Base-by-base conservation (phyloP, 805 yeast genomes). In the Scheffersomyces amazonensis region DNA sequence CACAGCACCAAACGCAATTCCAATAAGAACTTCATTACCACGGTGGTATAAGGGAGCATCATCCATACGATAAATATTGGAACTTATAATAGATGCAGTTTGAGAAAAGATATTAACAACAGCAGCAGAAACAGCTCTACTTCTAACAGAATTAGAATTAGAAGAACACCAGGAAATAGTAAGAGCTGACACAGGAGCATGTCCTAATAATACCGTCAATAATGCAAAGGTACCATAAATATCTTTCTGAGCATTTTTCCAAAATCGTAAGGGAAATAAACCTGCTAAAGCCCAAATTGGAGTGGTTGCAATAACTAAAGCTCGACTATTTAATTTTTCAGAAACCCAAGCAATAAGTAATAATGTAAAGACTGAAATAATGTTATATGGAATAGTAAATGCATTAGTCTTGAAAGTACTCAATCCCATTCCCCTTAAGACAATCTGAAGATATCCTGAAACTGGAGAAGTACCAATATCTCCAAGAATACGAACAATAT, bases 21-120 rank as follows among this genome's bases (percentile, higher is more conserved):
- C 64, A 34, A 70, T 60, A 42, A 75, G 60, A 15, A 53, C 64
- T 11, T 45, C 41, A 44, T 83, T 81, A 31, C 89, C 91, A 16
- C 72, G 58, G 29, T 69, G 69, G 51, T 84, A 84, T 22, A 69
- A 50, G 1, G 90, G 90, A 29, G 61, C 62, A 51, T 83, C 90
- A 31, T 69, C 72, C 1, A 54, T 53, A 33, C 81, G 56, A 56
- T 83, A 83, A 5, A 83, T 69, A 48, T 81, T 76, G 6, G 80
- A 62, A 2, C 78, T 62, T 7, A 75, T 60, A 34, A 83, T 78
- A 16, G 65, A 56, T 1, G 79, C 83, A 0, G 76, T 63, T 52
- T 83, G 89, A 1, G 76, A 77, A 54, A 70, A 73, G 68, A 81
- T 80, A 49, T 82, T 83, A 51, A 76, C 81, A 33, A 83, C 40